Conservation (phyloP, 441 rosid genomes). For the Croton laevigatus region DNA sequence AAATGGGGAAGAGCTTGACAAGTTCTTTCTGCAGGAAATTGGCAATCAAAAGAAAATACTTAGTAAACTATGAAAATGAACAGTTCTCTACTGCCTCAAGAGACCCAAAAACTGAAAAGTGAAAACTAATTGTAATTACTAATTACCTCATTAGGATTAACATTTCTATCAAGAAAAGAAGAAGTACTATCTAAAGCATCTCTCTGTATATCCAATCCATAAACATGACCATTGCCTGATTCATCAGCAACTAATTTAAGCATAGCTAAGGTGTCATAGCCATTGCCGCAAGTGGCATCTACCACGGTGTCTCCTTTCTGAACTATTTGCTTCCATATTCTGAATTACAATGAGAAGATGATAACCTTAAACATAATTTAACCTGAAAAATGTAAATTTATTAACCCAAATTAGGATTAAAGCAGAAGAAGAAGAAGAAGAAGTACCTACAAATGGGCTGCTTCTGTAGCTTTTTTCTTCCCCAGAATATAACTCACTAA, state of each 20-base stretch:
- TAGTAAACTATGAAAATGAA: neutral
- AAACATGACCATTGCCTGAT: conserved; percentile 55
- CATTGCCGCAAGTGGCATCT: conserved; percentile 94
- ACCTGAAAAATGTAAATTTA: neutral
- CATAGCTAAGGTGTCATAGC: conserved; percentile 75
- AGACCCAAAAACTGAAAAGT: conserved; percentile 1
- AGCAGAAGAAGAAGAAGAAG: conserved; percentile 14
- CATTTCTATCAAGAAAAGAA: conserved; percentile 46
- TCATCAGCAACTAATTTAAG: conserved; percentile 64
- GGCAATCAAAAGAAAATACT: neutral
- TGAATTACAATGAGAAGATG: conserved; percentile 25
- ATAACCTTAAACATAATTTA: neutral
- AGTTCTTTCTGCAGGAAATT: conserved; percentile 43
- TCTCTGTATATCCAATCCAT: conserved; percentile 72
- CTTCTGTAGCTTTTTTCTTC: conserved; percentile 86
- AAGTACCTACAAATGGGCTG: conserved; percentile 76
- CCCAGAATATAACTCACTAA: conserved; percentile 75
- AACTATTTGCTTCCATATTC: conserved; percentile 74
- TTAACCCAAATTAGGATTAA: neutral
- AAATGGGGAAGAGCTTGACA: conserved; percentile 44
- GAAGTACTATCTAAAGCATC: conserved; percentile 59
- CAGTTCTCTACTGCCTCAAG: neutral
- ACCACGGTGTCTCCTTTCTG: conserved; percentile 65
- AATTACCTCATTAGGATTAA: conserved; percentile 55
- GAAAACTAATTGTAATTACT: neutral